A percentile compares a stretch with the other conserved stretches of the same genome.
Conservation (phyloP, 352 stramenopile species). For the Pythium chondricola region DNA sequence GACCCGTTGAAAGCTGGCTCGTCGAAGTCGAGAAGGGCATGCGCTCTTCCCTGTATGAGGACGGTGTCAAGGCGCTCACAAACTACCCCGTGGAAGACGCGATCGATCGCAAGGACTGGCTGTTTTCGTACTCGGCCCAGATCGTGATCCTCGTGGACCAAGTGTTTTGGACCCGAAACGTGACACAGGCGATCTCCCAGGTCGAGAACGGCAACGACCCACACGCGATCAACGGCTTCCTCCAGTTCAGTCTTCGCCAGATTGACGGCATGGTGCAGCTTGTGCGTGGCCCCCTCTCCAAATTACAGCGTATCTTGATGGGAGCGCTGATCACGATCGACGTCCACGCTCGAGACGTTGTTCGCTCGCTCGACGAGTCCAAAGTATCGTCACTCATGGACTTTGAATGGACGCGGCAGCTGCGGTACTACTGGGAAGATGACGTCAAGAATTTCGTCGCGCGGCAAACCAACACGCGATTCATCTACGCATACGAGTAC, state of each 20-base stretch:
- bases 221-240: conserved; percentile 71
- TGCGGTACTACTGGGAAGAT: conserved; percentile 87
- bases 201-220: conserved; percentile 63
- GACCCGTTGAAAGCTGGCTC: conserved; percentile 85
- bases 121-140: conserved; percentile 86
- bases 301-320: conserved; percentile 87
- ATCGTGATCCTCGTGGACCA: conserved; percentile 89
- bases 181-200: conserved; percentile 71
- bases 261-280: conserved; percentile 92
- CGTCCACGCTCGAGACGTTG: conserved; percentile 88
- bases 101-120: conserved; percentile 86
- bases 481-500: conserved; percentile 86
- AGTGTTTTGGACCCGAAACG: conserved; percentile 88
- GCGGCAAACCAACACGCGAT: conserved; percentile 75
- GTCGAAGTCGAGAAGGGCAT: conserved; percentile 87
- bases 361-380: conserved; percentile 74
- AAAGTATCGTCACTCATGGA: conserved; percentile 76
- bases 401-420: conserved; percentile 90
- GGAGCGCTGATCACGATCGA: conserved; percentile 90
- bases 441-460: conserved; percentile 84
- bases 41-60: conserved; percentile 80
- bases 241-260: conserved; percentile 87
- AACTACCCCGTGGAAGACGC: conserved; percentile 85
- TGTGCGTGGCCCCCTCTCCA: conserved; percentile 75
- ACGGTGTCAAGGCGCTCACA: conserved; percentile 74